These are phyloP conservation scores for Mucor indicus DNA, from an alignment of 371 early-diverging fungal species.

Conservation along the genomic window DNA sequence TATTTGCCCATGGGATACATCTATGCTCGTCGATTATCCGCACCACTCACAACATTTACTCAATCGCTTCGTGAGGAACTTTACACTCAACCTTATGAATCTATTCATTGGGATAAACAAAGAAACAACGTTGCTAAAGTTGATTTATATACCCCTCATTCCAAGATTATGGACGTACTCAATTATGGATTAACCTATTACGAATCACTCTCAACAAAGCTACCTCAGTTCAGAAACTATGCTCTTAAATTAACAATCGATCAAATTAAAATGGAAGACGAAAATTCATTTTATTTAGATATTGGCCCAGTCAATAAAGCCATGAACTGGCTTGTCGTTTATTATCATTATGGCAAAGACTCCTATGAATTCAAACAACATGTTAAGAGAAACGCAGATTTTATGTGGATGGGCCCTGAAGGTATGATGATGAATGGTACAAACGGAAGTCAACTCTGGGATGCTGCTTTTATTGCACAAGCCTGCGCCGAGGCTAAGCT, in stretches of 20 bases:
- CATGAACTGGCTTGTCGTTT: constrained; percentile 85
- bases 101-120: constrained; percentile 79
- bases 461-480: constrained; percentile 86
- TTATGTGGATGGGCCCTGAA: constrained; percentile 85
- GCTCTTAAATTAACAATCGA: constrained; percentile 75
- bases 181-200: constrained; percentile 68
- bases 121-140: constrained; percentile 79
- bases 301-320: constrained; percentile 94
- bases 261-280: constrained; percentile 86
- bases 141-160: constrained; percentile 88
- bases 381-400: constrained; percentile 72
- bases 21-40: constrained; percentile 70
- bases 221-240: constrained; percentile 58
- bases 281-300: constrained; percentile 85
- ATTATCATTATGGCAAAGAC: constrained; percentile 85
- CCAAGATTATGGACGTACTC: constrained; percentile 68
- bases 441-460: constrained; percentile 97
- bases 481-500: constrained; percentile 65
- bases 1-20: constrained; percentile 94
- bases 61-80: constrained; percentile 81
- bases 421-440: constrained; percentile 98
- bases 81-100: constrained; percentile 79
- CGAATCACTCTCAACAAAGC: constrained; percentile 52
- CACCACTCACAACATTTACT: constrained; percentile 68
- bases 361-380: constrained; percentile 77